A percentile compares a stretch with the other conserved stretches of the same genome.
phyloP scores from a whole-genome alignment of 1,284 basidiomycete species.

The Irpex rosettiformis region DNA sequence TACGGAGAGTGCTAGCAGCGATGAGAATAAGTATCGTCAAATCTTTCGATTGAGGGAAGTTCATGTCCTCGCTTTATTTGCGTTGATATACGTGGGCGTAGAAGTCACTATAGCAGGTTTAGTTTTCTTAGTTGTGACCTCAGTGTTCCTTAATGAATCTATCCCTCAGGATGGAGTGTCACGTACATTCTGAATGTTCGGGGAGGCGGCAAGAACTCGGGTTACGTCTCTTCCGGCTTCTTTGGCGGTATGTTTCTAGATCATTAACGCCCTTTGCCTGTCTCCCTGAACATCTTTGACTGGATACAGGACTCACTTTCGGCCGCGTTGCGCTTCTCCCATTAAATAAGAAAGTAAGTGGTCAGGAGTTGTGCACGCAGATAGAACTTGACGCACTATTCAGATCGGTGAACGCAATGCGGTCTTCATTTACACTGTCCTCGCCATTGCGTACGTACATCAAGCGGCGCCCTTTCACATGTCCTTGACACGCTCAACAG shows the following conservation, averaged over 20 bases:
- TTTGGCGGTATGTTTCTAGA: constrained; percentile 42
- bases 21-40: constrained; percentile 34
- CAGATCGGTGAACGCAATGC: constrained; percentile 40
- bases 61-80: constrained; percentile 42
- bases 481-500: constrained; percentile 20
- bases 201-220: constrained; percentile 43
- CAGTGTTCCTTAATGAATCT: background rate
- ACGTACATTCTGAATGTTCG: constrained; percentile 44
- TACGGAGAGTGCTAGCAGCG: constrained; percentile 16
- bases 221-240: constrained; percentile 50
- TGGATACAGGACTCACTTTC: constrained; percentile 40
- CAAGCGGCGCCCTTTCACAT: background rate
- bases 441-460: constrained; percentile 33
- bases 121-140: constrained; percentile 3
- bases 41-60: constrained; percentile 35
- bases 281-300: too few relatives aligned
- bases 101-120: constrained; percentile 46
- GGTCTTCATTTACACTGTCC: constrained; percentile 34
- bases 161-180: constrained; percentile 40
- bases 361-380: too few relatives aligned
- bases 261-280: too few relatives aligned
- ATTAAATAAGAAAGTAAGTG: constrained; percentile 46
- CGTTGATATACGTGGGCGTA: constrained; percentile 43
- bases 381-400: background rate
- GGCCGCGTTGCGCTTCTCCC: constrained; percentile 45